Conservation (phyloP, 768 basidiomycete species). For the Nevesoporus exiguus region DNA sequence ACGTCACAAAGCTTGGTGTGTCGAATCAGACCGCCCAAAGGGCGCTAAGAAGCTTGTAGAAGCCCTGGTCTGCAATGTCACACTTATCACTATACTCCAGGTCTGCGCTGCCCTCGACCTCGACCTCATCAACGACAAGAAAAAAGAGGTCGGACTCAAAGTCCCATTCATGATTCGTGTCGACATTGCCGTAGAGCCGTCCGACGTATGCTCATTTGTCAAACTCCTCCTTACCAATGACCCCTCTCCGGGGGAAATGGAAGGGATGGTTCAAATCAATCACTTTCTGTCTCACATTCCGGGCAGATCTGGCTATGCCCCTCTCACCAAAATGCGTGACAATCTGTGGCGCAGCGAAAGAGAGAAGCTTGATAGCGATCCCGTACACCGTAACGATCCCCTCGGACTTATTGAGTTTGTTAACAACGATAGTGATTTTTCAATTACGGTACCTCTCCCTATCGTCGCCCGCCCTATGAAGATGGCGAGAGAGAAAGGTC, state of each 20-base stretch:
- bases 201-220: neutral
- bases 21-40: slow-evolving; percentile 11
- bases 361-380: neutral
- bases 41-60: slow-evolving; percentile 14
- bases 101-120: slow-evolving; percentile 14
- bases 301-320: neutral
- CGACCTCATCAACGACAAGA: slow-evolving; percentile 5
- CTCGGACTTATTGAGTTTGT: slow-evolving; percentile 18
- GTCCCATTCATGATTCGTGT: slow-evolving; percentile 13
- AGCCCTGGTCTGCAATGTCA: slow-evolving; percentile 5
- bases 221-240: slow-evolving; percentile 10
- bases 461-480: neutral
- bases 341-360: slow-evolving; percentile 7
- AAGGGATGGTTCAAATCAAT: slow-evolving; percentile 18
- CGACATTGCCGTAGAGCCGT: slow-evolving; percentile 16
- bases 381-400: neutral
- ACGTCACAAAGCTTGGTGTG: slow-evolving; percentile 12
- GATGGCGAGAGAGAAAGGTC: slow-evolving; percentile 3
- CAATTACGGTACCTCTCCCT: slow-evolving; percentile 6
- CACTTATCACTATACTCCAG: slow-evolving; percentile 5
- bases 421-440: slow-evolving; percentile 18
- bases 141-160: slow-evolving; percentile 12
- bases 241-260: neutral
- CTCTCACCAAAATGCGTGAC: slow-evolving; percentile 9
- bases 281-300: slow-evolving; percentile 11